These are phyloP conservation scores for Cryptococcus sp. DNA, from an alignment of 1,284 basidiomycete genomes.

Conservation along the genomic window DNA sequence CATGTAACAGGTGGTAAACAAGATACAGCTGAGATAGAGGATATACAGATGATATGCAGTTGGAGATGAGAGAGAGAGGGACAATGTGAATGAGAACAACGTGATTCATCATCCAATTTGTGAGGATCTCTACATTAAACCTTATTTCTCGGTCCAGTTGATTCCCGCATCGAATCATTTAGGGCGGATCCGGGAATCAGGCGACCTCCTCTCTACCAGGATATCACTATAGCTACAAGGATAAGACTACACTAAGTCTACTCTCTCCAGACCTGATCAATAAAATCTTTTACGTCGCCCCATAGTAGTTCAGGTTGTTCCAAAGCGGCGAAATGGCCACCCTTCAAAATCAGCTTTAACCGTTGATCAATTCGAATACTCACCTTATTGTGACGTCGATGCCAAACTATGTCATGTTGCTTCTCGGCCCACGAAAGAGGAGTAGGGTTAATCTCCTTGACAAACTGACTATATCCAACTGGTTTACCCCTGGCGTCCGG, in stretches of 20 bases:
- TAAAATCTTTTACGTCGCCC: conserved; percentile 36
- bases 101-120: no score
- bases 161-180: no score
- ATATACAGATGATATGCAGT: no score
- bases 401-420: conserved; percentile 36
- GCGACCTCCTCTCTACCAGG: no score
- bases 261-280: conserved; percentile 14
- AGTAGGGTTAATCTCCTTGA: conserved; percentile 42
- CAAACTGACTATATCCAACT: conserved; percentile 46
- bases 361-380: conserved; percentile 7
- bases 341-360: conserved; percentile 12
- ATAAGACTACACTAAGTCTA: background rate
- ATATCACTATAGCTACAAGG: no score
- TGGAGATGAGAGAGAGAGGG: no score
- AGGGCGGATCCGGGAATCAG: no score
- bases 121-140: no score
- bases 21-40: no score
- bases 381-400: conserved; percentile 37
- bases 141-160: no score
- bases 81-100: no score
- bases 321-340: conserved; percentile 49
- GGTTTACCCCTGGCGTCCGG: conserved; percentile 33
- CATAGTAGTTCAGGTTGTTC: conserved; percentile 48
- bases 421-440: conserved; percentile 40
- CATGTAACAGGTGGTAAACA: no score